These are phyloP conservation scores for Stagonosporopsis vannaccii DNA, from an alignment of 2,329 filamentous ascomycete species.

Conservation along the genomic window DNA sequence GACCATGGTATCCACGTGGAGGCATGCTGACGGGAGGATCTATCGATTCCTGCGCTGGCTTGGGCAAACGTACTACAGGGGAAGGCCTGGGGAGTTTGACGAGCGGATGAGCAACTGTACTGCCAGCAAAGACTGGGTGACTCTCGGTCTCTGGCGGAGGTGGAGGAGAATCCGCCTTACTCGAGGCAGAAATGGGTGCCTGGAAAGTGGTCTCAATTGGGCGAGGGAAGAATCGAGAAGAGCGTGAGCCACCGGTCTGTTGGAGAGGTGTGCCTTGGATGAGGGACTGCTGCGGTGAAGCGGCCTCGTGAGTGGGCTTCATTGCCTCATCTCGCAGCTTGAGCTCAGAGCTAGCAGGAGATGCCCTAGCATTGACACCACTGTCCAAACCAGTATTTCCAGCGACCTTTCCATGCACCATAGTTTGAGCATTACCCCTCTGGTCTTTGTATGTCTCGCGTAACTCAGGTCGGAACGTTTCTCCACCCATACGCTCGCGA, in stretches of 20 bases:
- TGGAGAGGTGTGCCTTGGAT: slow-evolving; percentile 34
- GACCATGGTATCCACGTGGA: slow-evolving; percentile 32
- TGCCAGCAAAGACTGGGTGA: slow-evolving; percentile 76
- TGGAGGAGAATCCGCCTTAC: slow-evolving; percentile 41
- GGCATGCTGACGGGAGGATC: slow-evolving; percentile 53
- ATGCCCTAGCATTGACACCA: slow-evolving; percentile 19
- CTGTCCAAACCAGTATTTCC: slow-evolving; percentile 23
- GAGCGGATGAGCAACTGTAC: slow-evolving; percentile 67
- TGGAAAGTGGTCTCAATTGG: slow-evolving; percentile 33
- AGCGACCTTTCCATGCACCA: slow-evolving; percentile 36
- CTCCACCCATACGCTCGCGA: slow-evolving; percentile 36
- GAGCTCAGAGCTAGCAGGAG: slow-evolving; percentile 23
- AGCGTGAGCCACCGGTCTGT: slow-evolving; percentile 36
- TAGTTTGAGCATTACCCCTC: slow-evolving; percentile 40
- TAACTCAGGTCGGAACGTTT: slow-evolving; percentile 42
- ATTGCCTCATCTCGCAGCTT: slow-evolving; percentile 38
- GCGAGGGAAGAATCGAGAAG: slow-evolving; percentile 50
- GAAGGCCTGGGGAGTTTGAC: slow-evolving; percentile 74
- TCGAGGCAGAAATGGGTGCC: slow-evolving; percentile 25
- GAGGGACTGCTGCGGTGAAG: slow-evolving; percentile 31
- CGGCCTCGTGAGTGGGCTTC: slow-evolving; percentile 33
- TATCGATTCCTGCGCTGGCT: slow-evolving; percentile 51
- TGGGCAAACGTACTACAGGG: slow-evolving; percentile 83
- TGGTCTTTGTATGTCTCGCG: slow-evolving; percentile 44
- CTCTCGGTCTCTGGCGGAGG: slow-evolving; percentile 75